A percentile compares a stretch with the other conserved stretches of the same genome.
phyloP scores from a whole-genome alignment of 1,284 basidiomycete species.

The Pisolithus thermaeus region DNA sequence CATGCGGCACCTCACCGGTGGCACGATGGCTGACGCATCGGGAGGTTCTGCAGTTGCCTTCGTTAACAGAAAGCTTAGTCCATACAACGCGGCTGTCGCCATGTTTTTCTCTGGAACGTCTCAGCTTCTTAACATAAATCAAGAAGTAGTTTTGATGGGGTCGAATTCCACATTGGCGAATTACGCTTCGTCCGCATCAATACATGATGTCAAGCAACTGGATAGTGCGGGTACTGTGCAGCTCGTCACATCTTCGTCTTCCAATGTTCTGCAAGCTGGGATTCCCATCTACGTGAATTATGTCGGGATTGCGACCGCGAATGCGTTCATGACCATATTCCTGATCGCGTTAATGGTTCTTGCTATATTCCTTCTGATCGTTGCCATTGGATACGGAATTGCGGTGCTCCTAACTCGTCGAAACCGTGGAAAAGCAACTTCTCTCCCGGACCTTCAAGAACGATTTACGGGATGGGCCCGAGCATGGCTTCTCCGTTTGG shows the following conservation, averaged over 20 bases:
- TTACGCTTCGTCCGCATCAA: not conserved
- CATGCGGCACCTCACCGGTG: constrained; percentile 81
- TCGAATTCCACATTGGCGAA: constrained; percentile 7
- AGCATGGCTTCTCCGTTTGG: constrained; percentile 57
- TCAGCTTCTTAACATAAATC: not conserved
- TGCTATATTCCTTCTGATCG: constrained; percentile 46
- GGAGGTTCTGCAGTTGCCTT: constrained; percentile 59
- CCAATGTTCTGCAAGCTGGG: constrained; percentile 69
- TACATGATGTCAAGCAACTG: constrained; percentile 10
- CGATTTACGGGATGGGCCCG: constrained; percentile 44
- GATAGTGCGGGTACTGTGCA: constrained; percentile 42
- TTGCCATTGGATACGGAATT: constrained; percentile 48
- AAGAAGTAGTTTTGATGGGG: constrained; percentile 9
- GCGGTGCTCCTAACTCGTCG: constrained; percentile 32
- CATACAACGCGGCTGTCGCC: constrained; percentile 52
- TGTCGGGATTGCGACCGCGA: constrained; percentile 68
- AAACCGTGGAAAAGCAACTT: constrained; percentile 15
- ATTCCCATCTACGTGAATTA: constrained; percentile 78
- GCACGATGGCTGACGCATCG: constrained; percentile 54
- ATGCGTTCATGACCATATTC: constrained; percentile 83
- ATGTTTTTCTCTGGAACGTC: not conserved
- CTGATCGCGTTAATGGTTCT: constrained; percentile 61
- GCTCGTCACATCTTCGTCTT: constrained; percentile 58
- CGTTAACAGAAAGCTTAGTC: constrained; percentile 75
- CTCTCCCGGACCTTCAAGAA: constrained; percentile 29